Percentiles rank a stretch among this genome's conserved stretches.
Conservation (phyloP, 192 early-diverging fungal genomes). For the Coemansia sp. region DNA sequence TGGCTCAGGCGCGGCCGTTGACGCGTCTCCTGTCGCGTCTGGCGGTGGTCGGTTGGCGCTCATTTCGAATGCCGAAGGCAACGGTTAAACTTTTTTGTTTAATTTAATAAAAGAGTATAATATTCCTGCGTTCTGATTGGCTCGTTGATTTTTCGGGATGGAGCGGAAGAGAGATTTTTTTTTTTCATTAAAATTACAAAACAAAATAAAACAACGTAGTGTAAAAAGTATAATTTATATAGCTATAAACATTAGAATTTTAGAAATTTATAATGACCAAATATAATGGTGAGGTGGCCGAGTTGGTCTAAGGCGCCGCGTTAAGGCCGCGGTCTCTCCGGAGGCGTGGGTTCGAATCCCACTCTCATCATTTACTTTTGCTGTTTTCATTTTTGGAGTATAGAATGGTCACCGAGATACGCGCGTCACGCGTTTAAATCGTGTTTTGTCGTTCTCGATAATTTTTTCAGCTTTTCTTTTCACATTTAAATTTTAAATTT, state of each 20-base stretch:
- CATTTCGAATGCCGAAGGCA: no score
- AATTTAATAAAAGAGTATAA: no score
- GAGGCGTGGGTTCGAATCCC: constrained; percentile 34
- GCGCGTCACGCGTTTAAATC: neutral
- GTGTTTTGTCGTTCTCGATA: neutral
- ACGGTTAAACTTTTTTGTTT: no score
- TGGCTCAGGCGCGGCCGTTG: no score
- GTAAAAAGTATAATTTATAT: neutral
- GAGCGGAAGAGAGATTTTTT: no score
- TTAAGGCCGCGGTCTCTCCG: constrained; percentile 27
- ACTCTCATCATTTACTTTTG: constrained; percentile 25
- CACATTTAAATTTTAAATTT: neutral
- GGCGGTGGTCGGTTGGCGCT: no score
- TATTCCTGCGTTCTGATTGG: no score
- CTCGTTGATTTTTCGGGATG: no score
- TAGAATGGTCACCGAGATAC: no score
- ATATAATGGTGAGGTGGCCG: constrained; percentile 12
- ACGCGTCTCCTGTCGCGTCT: no score
- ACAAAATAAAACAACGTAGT: no score
- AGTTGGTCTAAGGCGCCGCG: constrained; percentile 12
- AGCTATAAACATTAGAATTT: neutral
- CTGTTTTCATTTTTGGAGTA: neutral
- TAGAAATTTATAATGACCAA: neutral
- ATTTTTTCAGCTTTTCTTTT: neutral
- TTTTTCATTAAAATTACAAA: no score